These are phyloP conservation scores for Auxenochlorella protothecoides DNA, from an alignment of 139 green algal genomes.

Conservation along the genomic window DNA sequence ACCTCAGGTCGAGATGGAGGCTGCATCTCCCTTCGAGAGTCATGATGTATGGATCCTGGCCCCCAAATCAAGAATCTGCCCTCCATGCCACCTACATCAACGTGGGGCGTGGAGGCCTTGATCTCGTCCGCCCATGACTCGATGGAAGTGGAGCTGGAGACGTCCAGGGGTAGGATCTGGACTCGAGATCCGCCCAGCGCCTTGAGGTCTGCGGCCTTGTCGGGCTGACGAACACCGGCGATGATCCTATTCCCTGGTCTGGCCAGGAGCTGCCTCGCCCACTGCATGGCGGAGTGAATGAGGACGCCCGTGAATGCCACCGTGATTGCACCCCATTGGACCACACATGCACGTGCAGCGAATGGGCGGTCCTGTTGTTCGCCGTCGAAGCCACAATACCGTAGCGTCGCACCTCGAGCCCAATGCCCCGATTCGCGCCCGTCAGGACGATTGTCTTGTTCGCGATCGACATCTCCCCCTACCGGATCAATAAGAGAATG, in stretches of 20 bases:
- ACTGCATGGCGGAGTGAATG: background rate
- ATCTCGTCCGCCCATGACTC: constrained; percentile 11
- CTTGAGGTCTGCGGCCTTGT: constrained; percentile 12
- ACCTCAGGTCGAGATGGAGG: background rate
- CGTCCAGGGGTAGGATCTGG: constrained; percentile 5
- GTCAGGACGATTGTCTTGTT: constrained; percentile 21
- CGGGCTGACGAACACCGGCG: constrained; percentile 11
- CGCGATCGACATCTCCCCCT: background rate
- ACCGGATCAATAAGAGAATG: background rate
- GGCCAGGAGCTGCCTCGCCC: constrained; percentile 12
- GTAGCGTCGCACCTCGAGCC: constrained; percentile 4
- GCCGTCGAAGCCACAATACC: background rate
- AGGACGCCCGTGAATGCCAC: too few relatives aligned
- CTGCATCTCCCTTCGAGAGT: too few relatives aligned
- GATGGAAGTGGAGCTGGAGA: constrained; percentile 8
- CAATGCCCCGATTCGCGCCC: constrained; percentile 11
- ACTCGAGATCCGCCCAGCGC: background rate
- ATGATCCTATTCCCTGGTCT: constrained; percentile 22
- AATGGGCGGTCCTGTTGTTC: too few relatives aligned
- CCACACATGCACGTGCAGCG: too few relatives aligned
- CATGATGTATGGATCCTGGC: too few relatives aligned
- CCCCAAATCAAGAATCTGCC: too few relatives aligned
- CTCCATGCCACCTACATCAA: constrained; percentile 6
- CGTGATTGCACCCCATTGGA: too few relatives aligned
- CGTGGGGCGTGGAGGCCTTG: constrained; percentile 3